Evolutionary conservation across 768 basidiomycete genomes (phyloP).

Genomic region (Suillus subaureus): DNA sequence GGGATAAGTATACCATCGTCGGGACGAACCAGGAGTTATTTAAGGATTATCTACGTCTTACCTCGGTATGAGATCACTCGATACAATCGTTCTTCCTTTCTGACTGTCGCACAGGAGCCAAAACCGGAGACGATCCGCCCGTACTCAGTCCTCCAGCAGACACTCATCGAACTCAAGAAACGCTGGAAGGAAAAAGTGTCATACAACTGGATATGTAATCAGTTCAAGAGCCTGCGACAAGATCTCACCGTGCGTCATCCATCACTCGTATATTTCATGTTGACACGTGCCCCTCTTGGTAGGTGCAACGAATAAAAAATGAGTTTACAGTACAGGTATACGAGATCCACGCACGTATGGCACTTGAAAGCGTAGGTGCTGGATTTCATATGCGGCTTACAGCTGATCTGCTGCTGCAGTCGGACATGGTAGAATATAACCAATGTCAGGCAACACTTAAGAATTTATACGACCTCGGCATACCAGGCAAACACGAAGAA

Average conservation of each 20-base stretch:
- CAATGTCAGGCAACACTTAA: slow-evolving; percentile 93
- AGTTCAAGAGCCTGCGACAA: slow-evolving; percentile 96
- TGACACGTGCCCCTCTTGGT: slow-evolving; percentile 11
- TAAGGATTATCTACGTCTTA: slow-evolving; percentile 94
- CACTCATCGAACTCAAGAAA: slow-evolving; percentile 82
- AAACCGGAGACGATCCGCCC: slow-evolving; percentile 94
- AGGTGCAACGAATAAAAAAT: slow-evolving; percentile 99
- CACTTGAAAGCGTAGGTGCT: slow-evolving; percentile 78
- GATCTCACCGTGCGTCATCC: slow-evolving; percentile 85
- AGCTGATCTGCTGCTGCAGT: slow-evolving; percentile 47
- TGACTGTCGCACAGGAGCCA: slow-evolving; percentile 72
- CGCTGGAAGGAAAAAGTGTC: slow-evolving; percentile 79
- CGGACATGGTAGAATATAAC: slow-evolving; percentile 98
- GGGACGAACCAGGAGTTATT: slow-evolving; percentile 88
- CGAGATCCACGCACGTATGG: slow-evolving; percentile 97
- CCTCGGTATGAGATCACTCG: slow-evolving; percentile 58
- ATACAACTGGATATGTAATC: slow-evolving; percentile 94
- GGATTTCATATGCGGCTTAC: slow-evolving; percentile 18
- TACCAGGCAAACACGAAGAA: slow-evolving; percentile 91
- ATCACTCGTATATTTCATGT: slow-evolving; percentile 15
- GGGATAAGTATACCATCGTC: slow-evolving; percentile 95
- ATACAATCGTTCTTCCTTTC: neutral
- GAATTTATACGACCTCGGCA: slow-evolving; percentile 89
- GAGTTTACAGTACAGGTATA: slow-evolving; percentile 97
- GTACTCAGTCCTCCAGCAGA: slow-evolving; percentile 78